A percentile compares a stretch with the other conserved stretches of the same genome.
These are phyloP conservation scores for Climacium dendroides DNA, from an alignment of 225 moss, liverwort and hornwort species.

Conservation along the genomic window DNA sequence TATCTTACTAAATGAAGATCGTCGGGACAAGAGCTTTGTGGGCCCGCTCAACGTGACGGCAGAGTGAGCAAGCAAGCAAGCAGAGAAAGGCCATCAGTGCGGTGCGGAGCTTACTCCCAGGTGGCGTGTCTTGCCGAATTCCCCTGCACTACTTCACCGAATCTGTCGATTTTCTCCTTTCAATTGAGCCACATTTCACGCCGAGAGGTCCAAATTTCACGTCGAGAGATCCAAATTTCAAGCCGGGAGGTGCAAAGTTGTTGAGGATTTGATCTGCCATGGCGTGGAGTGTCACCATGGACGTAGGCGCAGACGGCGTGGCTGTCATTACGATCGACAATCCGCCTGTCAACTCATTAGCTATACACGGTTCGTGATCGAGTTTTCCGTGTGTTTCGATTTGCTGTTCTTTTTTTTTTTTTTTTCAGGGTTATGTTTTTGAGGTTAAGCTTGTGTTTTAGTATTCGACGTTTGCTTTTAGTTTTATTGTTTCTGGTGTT, in stretches of 20 bases:
- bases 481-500: neutral
- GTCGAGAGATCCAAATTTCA: neutral
- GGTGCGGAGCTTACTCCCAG: neutral
- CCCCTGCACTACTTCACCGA: neutral
- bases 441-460: neutral
- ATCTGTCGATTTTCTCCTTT: neutral
- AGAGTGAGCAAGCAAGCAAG: neutral
- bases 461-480: neutral
- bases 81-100: neutral
- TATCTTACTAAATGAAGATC: neutral
- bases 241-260: neutral
- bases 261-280: neutral
- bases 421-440: neutral
- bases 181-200: neutral
- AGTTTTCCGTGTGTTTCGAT: neutral
- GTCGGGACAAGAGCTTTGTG: neutral
- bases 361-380: slow-evolving; percentile 47
- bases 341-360: slow-evolving; percentile 87
- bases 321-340: slow-evolving; percentile 72
- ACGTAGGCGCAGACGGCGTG: slow-evolving; percentile 81
- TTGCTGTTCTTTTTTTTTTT: neutral
- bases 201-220: neutral
- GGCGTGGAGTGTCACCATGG: slow-evolving; percentile 62
- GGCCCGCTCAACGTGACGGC: neutral
- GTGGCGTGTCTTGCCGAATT: slow-evolving; percentile 13